Percentiles rank a stretch among this genome's conserved stretches.
These are phyloP conservation scores for Exophiala mesophila DNA, from an alignment of 2,329 filamentous ascomycete species.

Conservation along the genomic window DNA sequence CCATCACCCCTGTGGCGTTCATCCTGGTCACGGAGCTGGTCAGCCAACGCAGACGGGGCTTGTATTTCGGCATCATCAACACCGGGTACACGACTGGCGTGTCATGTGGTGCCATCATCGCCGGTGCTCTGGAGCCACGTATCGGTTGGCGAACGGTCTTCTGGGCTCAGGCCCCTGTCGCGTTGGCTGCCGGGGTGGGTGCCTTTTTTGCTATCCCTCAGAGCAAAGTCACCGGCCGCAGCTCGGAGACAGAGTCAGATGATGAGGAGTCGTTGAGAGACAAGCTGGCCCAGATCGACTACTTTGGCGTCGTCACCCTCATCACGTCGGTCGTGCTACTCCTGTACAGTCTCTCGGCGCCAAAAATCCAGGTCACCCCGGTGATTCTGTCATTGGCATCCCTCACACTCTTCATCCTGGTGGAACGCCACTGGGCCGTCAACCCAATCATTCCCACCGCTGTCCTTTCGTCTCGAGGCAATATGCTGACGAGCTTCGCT, in stretches of 20 bases:
- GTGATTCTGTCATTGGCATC: conserved; percentile 56
- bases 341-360: conserved; percentile 64
- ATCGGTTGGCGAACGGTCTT: conserved; percentile 74
- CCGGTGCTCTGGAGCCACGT: conserved; percentile 57
- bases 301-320: conserved; percentile 64
- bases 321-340: conserved; percentile 65
- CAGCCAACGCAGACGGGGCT: conserved; percentile 60
- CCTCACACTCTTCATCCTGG: conserved; percentile 54
- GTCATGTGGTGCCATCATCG: conserved; percentile 65
- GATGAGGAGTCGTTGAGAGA: conserved; percentile 36
- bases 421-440: conserved; percentile 58
- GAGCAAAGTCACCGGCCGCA: conserved; percentile 27
- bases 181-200: conserved; percentile 55
- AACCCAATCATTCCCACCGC: conserved; percentile 72
- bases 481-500: conserved; percentile 67
- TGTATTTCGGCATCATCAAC: conserved; percentile 71
- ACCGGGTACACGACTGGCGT: conserved; percentile 67
- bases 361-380: conserved; percentile 55
- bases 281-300: conserved; percentile 67
- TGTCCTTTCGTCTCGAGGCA: conserved; percentile 64
- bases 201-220: conserved; percentile 63
- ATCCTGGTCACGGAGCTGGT: conserved; percentile 74
- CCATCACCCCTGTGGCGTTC: conserved; percentile 66
- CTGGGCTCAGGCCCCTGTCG: conserved; percentile 63
- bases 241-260: conserved; percentile 37